Percentiles rank a stretch among this genome's conserved stretches.
Conservation (phyloP, 2,329 filamentous ascomycete species). For the Penicillium sp. region DNA sequence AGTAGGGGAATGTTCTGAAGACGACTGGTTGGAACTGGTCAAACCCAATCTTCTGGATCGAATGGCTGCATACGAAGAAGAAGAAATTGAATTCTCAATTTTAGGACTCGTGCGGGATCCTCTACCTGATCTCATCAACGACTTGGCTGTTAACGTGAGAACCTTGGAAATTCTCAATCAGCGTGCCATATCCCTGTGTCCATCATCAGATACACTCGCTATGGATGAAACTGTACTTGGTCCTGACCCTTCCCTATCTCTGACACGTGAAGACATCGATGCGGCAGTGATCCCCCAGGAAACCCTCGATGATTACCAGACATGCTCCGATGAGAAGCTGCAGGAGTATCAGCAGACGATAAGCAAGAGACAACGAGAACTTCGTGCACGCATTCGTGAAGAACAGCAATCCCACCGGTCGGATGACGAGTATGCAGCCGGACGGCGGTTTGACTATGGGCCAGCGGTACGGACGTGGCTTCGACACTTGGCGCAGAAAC, state of each 20-base stretch:
- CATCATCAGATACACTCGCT: constrained; percentile 1
- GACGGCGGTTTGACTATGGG: constrained; percentile 62
- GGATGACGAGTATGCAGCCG: constrained; percentile 45
- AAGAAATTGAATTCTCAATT: constrained; percentile 71
- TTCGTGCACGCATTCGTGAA: constrained; percentile 41
- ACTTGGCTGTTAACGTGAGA: constrained; percentile 49
- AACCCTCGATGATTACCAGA: constrained; percentile 25
- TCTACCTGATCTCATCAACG: constrained; percentile 47
- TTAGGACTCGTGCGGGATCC: constrained; percentile 72
- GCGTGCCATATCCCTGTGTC: constrained; percentile 16
- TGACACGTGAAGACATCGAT: constrained; percentile 38
- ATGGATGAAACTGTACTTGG: constrained; percentile 29
- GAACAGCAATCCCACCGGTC: constrained; percentile 40
- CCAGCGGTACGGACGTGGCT: constrained; percentile 69
- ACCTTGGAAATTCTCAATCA: constrained; percentile 43
- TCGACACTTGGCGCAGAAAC: constrained; percentile 66
- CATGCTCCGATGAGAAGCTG: constrained; percentile 32
- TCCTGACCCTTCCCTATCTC: constrained; percentile 39
- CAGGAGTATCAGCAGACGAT: constrained; percentile 31
- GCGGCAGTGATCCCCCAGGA: constrained; percentile 28
- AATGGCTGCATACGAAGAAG: constrained; percentile 66
- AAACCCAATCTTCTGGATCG: constrained; percentile 64
- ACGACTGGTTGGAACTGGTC: constrained; percentile 67
- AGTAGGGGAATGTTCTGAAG: constrained; percentile 43
- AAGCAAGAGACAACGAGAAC: constrained; percentile 30